phyloP scores from a whole-genome alignment of 1,139 yeast genomes.

The Magnusiomyces tetraspermus region DNA sequence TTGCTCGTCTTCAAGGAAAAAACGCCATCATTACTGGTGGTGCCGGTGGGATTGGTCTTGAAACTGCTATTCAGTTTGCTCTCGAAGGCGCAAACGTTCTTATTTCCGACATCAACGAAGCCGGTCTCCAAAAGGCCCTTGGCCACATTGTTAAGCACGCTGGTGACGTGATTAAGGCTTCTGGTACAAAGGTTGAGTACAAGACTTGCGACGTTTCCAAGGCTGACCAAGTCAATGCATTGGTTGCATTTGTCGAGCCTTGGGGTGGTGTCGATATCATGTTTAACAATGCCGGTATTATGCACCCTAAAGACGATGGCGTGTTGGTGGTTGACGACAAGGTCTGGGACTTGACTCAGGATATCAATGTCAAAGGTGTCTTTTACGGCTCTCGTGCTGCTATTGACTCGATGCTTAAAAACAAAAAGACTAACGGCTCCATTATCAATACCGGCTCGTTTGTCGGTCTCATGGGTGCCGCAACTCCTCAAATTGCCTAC shows the following conservation, averaged over 20 bases:
- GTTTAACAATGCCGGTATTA: slow-evolving; percentile 69
- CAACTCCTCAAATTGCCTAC: slow-evolving; percentile 34
- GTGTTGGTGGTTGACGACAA: slow-evolving; percentile 34
- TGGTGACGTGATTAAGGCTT: neutral
- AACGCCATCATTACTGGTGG: slow-evolving; percentile 55
- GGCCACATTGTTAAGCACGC: neutral
- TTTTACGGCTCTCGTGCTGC: slow-evolving; percentile 50
- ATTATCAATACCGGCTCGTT: slow-evolving; percentile 55
- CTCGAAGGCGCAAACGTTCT: slow-evolving; percentile 45
- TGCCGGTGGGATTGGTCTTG: slow-evolving; percentile 42
- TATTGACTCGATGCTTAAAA: slow-evolving; percentile 41
- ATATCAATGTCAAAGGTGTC: slow-evolving; percentile 48
- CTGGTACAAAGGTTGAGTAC: slow-evolving; percentile 21
- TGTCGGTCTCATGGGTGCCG: slow-evolving; percentile 44
- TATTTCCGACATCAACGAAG: slow-evolving; percentile 45
- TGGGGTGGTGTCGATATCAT: slow-evolving; percentile 55
- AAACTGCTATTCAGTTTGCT: slow-evolving; percentile 33
- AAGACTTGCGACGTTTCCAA: slow-evolving; percentile 31
- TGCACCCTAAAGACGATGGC: slow-evolving; percentile 57
- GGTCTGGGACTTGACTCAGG: slow-evolving; percentile 44
- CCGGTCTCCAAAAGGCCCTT: slow-evolving; percentile 27
- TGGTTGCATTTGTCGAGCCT: slow-evolving; percentile 30
- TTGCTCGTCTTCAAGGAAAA: slow-evolving; percentile 44
- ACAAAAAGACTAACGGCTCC: slow-evolving; percentile 42
- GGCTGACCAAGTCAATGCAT: slow-evolving; percentile 30